Evolutionary conservation across 192 early-diverging fungal species (phyloP), one percentile per base, ranked within the genome.

Genomic region (Kickxella alabastrina): DNA sequence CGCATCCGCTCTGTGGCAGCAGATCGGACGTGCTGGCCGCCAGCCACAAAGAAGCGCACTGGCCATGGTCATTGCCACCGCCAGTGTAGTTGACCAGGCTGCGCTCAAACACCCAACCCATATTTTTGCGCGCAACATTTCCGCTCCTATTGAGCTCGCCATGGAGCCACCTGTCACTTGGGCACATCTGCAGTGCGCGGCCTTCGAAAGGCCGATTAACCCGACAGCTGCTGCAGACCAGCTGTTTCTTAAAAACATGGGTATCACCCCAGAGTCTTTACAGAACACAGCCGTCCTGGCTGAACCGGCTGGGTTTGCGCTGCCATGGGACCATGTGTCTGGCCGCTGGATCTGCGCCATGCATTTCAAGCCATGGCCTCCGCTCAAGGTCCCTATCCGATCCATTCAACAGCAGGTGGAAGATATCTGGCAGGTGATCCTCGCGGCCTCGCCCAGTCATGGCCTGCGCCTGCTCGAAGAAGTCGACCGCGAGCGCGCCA

Each of bases 11-110:
- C 34, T 80, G 58, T 80, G 80, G 59, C 89, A 93, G 54, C 91
- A 93, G 67, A 68, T 71, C 1, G 91, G 91, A 0, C 69, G 91
- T 10, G 88, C 87, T 10, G 91, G 91, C 4, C 62, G 91, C 26
- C 66, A 83, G 6, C 63, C 61, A 13, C 59, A 60, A 1, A 82
- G 80, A 1, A 83, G 81, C 27, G 71, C 85, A 0, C 43, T 88
- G 15, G 80, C 86, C 5, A 65, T 92, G 1, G 50, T 90, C 42
- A 62, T 91, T 21, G 57, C 58, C 15, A 80, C 70, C 10, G 53
- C 59, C 34, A 79, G 57, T 54, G 62, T 76, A 0, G 45, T 85
- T 17, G 90, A 91, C 60, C 82, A 85, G 44, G 68, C 68, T 4
- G 36, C 31, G 1, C 38, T 62, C 10, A 40, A 17, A 4, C 17